These are phyloP conservation scores for Colletotrichum nymphaeae DNA, from an alignment of 2,329 filamentous ascomycete species.

Conservation along the genomic window DNA sequence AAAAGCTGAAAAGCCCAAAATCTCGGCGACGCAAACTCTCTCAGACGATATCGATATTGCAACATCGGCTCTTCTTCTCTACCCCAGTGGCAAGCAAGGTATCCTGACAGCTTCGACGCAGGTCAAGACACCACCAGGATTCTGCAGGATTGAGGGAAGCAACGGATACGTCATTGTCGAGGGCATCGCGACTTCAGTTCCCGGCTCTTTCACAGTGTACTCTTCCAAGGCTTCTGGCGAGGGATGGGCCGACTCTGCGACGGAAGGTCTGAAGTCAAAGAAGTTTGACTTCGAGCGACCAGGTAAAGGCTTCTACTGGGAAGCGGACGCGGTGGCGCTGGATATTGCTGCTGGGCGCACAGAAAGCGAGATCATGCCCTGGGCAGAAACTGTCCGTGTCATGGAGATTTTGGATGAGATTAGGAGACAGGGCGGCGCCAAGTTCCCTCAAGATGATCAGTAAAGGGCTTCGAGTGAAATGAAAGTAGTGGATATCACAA, in stretches of 20 bases:
- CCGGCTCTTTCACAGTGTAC: slow-evolving; percentile 49
- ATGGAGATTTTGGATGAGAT: slow-evolving; percentile 61
- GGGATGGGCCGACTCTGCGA: slow-evolving; percentile 33
- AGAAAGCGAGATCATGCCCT: slow-evolving; percentile 56
- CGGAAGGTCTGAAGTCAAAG: slow-evolving; percentile 35
- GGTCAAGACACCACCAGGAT: slow-evolving; percentile 42
- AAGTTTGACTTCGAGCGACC: slow-evolving; percentile 50
- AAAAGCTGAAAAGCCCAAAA: slow-evolving; percentile 45
- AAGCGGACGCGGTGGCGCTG: slow-evolving; percentile 55
- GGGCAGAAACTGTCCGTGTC: slow-evolving; percentile 56
- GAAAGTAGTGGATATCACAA: neutral
- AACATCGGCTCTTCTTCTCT: slow-evolving; percentile 53
- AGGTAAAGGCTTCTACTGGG: slow-evolving; percentile 55
- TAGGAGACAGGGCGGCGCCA: slow-evolving; percentile 45
- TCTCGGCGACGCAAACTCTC: slow-evolving; percentile 49
- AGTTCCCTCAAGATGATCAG: slow-evolving; percentile 41
- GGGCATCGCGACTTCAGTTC: slow-evolving; percentile 46
- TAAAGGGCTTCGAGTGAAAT: neutral
- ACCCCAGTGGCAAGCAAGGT: slow-evolving; percentile 51
- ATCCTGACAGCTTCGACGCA: slow-evolving; percentile 53
- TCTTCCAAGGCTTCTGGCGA: slow-evolving; percentile 37
- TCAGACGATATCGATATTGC: slow-evolving; percentile 47
- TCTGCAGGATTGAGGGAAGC: slow-evolving; percentile 55
- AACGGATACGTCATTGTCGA: slow-evolving; percentile 49
- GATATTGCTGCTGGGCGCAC: slow-evolving; percentile 50